A percentile compares a stretch with the other conserved stretches of the same genome.
These are phyloP conservation scores for Fragaria ananassa DNA, from an alignment of 306 rosid species.

Conservation along the genomic window DNA sequence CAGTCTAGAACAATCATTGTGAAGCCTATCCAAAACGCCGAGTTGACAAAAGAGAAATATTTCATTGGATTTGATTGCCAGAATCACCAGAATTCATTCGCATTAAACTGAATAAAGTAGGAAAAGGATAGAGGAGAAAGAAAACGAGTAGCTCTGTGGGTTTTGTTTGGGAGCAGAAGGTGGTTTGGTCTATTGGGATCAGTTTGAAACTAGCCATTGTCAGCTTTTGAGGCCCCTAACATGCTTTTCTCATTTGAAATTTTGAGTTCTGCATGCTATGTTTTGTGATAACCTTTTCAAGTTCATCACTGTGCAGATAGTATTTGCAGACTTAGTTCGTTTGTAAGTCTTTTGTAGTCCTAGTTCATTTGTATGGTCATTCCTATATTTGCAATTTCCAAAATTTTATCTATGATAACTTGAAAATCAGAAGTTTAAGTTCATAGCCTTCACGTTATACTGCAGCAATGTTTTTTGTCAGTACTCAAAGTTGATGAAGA, in stretches of 20 bases:
- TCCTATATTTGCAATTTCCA: neutral
- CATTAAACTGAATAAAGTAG: neutral
- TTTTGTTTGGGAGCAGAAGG: conserved; percentile 12
- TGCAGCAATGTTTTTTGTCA: too few species aligned
- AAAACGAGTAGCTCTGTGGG: neutral
- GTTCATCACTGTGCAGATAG: neutral
- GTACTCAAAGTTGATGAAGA: neutral
- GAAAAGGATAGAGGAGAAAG: neutral
- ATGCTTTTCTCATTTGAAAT: neutral
- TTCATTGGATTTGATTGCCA: conserved; percentile 9
- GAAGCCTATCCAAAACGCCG: conserved; percentile 12
- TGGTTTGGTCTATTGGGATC: neutral
- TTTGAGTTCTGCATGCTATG: too few species aligned
- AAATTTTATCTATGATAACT: neutral
- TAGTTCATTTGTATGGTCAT: neutral
- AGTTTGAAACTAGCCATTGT: neutral
- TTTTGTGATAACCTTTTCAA: neutral
- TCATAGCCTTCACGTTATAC: neutral
- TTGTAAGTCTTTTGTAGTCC: neutral
- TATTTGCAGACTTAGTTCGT: neutral
- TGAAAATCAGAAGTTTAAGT: neutral
- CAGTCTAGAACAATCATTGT: neutral
- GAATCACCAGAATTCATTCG: neutral
- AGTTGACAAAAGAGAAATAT: neutral
- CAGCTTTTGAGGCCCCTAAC: conserved; percentile 13